phyloP scores from a whole-genome alignment of 306 rosid genomes.

The Glycyrrhiza uralensis region DNA sequence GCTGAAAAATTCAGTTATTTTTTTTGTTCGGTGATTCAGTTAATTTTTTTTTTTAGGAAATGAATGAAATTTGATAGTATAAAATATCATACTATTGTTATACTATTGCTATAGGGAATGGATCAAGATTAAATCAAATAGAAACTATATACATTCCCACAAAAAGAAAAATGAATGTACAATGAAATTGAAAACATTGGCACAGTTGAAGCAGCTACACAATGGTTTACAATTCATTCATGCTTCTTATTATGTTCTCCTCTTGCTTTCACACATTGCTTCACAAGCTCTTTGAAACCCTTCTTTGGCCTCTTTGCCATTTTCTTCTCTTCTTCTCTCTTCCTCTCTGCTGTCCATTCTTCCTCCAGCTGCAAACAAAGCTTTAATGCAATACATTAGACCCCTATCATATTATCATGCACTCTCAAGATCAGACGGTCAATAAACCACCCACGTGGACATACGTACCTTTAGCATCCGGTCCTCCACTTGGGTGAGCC shows the following conservation, averaged over 20 bases:
- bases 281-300: slow-evolving; percentile 51
- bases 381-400: slow-evolving; percentile 17
- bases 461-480: slow-evolving; percentile 59
- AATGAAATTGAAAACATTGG: background rate
- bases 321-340: slow-evolving; percentile 33
- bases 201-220: background rate
- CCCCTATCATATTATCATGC: background rate
- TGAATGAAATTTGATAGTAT: no score
- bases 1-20: no score
- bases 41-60: no score
- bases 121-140: background rate
- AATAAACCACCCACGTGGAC: background rate
- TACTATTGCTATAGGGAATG: no score
- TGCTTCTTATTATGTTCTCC: slow-evolving; percentile 10
- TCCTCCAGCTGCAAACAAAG: slow-evolving; percentile 62
- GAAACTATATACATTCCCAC: background rate
- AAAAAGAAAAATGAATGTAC: background rate
- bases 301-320: slow-evolving; percentile 23
- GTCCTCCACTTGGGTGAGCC: slow-evolving; percentile 67
- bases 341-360: slow-evolving; percentile 34
- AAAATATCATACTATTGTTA: no score
- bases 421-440: background rate
- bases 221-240: background rate
- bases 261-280: slow-evolving; percentile 38
- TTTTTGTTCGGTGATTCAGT: no score